Conservation (phyloP, 345 rosid genomes). For the Boechera divaricarpa region DNA sequence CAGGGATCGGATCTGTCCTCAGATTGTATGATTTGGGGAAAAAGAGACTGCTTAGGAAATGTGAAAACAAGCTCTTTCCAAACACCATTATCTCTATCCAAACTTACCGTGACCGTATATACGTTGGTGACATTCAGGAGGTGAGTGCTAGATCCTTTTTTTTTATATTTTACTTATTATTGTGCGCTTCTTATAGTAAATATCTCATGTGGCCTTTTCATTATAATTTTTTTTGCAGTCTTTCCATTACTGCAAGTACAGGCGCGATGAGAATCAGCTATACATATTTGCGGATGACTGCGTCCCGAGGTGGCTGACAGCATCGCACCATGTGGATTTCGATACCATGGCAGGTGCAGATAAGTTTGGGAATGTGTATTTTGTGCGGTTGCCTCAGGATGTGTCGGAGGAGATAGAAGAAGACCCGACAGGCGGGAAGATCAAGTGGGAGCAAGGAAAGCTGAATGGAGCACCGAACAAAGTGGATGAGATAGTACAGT, state of each 20-base stretch:
- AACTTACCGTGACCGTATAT: constrained; percentile 88
- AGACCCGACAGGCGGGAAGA: constrained; percentile 97
- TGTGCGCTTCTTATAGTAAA: not conserved
- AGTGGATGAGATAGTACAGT: constrained; percentile 94
- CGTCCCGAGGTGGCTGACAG: constrained; percentile 98
- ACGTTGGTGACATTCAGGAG: constrained; percentile 95
- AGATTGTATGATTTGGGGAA: constrained; percentile 95
- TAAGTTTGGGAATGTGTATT: constrained; percentile 91
- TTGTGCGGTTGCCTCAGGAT: constrained; percentile 89
- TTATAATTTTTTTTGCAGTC: constrained; percentile 61
- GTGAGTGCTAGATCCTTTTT: constrained; percentile 45
- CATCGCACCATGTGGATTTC: constrained; percentile 85
- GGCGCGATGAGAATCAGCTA: constrained; percentile 96
- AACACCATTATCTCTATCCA: constrained; percentile 77
- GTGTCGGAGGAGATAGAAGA: constrained; percentile 97
- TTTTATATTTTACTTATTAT: not conserved
- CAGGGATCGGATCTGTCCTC: constrained; percentile 88
- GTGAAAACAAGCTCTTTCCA: constrained; percentile 96
- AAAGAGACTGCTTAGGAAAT: constrained; percentile 87
- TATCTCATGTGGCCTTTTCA: not conserved
- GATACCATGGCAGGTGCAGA: constrained; percentile 98
- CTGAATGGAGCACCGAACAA: constrained; percentile 98
- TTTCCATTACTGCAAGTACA: constrained; percentile 97
- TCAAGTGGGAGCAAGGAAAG: constrained; percentile 99
- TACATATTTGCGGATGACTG: constrained; percentile 94